These are phyloP conservation scores for Penicillium sp. DNA, from an alignment of 2,329 filamentous ascomycete species.

Conservation along the genomic window DNA sequence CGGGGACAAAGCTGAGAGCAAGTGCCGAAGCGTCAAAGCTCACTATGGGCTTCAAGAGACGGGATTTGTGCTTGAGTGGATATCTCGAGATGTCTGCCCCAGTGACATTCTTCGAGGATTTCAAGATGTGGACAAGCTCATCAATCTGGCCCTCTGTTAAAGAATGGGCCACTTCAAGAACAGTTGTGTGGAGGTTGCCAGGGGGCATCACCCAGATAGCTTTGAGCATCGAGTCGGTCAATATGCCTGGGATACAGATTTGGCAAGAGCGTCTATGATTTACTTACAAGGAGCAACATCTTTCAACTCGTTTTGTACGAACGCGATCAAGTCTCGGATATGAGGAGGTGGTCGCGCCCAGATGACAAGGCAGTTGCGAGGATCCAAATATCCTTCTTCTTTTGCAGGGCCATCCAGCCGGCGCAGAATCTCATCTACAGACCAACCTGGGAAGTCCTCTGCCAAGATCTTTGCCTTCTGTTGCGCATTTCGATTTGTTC, in stretches of 20 bases:
- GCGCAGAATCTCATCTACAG: constrained; percentile 71
- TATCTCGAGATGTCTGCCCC: constrained; percentile 60
- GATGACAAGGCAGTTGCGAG: constrained; percentile 77
- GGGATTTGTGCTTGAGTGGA: constrained; percentile 65
- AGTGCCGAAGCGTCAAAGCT: constrained; percentile 83
- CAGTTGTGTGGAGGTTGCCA: constrained; percentile 77
- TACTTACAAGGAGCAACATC: constrained; percentile 68
- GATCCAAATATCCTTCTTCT: constrained; percentile 71
- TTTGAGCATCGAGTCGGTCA: constrained; percentile 34
- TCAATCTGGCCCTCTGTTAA: constrained; percentile 69
- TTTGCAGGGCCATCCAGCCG: constrained; percentile 65
- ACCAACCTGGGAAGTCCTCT: constrained; percentile 65
- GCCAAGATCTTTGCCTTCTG: constrained; percentile 72
- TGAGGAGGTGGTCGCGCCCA: constrained; percentile 79
- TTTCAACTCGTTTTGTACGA: constrained; percentile 67
- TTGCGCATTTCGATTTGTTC: constrained; percentile 71
- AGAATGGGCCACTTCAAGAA: constrained; percentile 80
- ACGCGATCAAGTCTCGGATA: constrained; percentile 65
- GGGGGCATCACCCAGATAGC: constrained; percentile 83
- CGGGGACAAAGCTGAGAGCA: constrained; percentile 82
- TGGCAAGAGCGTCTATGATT: not conserved
- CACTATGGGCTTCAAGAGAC: constrained; percentile 78
- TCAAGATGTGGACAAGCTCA: constrained; percentile 60
- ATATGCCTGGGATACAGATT: not conserved
- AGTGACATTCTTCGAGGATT: constrained; percentile 20